These are phyloP conservation scores for Melampsora occidentalis DNA, from an alignment of 1,284 basidiomycete genomes.

Conservation along the genomic window DNA sequence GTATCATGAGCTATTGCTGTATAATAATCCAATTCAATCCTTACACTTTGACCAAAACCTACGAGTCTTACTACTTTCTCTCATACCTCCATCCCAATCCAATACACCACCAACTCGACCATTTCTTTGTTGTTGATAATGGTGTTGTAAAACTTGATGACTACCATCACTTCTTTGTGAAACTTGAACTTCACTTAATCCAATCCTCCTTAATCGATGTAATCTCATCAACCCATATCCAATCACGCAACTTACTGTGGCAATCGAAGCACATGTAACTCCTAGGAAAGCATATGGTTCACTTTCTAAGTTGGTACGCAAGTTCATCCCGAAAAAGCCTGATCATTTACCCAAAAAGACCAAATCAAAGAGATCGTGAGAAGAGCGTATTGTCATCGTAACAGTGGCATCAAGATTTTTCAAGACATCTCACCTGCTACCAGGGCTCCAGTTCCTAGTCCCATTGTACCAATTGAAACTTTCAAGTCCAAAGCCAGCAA, in stretches of 20 bases:
- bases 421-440: conserved; percentile 74
- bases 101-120: conserved; percentile 15
- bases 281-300: conserved; percentile 29
- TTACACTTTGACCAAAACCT: too few species aligned
- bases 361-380: neutral
- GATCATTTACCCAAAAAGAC: neutral
- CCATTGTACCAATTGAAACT: conserved; percentile 89
- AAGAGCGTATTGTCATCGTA: neutral
- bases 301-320: conserved; percentile 18
- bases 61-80: too few species aligned
- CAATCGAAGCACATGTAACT: neutral
- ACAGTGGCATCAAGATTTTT: neutral
- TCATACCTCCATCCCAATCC: conserved; percentile 28
- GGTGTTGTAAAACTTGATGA: neutral
- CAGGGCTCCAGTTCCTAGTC: conserved; percentile 86
- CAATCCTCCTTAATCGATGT: conserved; percentile 24
- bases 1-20: too few species aligned
- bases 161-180: neutral
- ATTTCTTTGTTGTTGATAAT: neutral
- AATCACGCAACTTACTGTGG: neutral
- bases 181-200: conserved; percentile 9
- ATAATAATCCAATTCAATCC: too few species aligned
- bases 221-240: conserved; percentile 16
- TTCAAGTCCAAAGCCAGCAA: conserved; percentile 86
- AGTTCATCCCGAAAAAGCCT: conserved; percentile 43